A percentile compares a stretch with the other conserved stretches of the same genome.
These are phyloP conservation scores for Proliferodiscus dingleyae DNA, from an alignment of 2,329 filamentous ascomycete genomes.

Conservation along the genomic window DNA sequence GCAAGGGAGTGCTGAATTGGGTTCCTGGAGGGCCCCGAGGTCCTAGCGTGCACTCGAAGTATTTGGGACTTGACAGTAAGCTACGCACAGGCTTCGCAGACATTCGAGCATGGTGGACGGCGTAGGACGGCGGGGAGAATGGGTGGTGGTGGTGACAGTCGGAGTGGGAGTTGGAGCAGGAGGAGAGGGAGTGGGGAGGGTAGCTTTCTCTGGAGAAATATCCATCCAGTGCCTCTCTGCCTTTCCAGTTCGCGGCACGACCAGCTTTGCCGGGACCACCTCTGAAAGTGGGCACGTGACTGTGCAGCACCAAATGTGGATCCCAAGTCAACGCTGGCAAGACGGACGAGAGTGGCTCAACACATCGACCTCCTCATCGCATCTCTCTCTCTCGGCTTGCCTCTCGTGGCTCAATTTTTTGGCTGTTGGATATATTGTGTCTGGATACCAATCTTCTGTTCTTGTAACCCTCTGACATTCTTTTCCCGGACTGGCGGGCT, in stretches of 20 bases:
- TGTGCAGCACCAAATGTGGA: too few species aligned
- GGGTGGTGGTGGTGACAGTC: too few species aligned
- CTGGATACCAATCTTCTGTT: neutral
- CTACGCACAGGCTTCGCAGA: conserved; percentile 9
- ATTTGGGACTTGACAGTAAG: conserved; percentile 15
- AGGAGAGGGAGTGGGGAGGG: too few species aligned
- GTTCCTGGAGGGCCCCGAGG: conserved; percentile 9
- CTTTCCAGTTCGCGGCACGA: too few species aligned
- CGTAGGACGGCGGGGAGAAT: conserved; percentile 1
- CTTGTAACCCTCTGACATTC: neutral
- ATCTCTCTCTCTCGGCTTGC: neutral
- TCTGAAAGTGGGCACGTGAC: too few species aligned
- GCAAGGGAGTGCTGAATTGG: conserved; percentile 14
- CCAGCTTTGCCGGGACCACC: too few species aligned
- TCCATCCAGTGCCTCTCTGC: too few species aligned
- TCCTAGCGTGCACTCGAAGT: conserved; percentile 13
- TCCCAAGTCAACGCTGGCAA: neutral
- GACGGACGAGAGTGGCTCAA: neutral
- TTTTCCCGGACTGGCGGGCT: neutral
- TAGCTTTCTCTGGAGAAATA: too few species aligned
- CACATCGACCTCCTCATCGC: neutral
- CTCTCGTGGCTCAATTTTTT: too few species aligned
- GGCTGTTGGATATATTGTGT: neutral
- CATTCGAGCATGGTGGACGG: conserved; percentile 23
- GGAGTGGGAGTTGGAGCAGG: too few species aligned